Evolutionary conservation across 495 filamentous ascomycete genomes (phyloP).

Genomic region (Aspergillus sclerotioniger): DNA sequence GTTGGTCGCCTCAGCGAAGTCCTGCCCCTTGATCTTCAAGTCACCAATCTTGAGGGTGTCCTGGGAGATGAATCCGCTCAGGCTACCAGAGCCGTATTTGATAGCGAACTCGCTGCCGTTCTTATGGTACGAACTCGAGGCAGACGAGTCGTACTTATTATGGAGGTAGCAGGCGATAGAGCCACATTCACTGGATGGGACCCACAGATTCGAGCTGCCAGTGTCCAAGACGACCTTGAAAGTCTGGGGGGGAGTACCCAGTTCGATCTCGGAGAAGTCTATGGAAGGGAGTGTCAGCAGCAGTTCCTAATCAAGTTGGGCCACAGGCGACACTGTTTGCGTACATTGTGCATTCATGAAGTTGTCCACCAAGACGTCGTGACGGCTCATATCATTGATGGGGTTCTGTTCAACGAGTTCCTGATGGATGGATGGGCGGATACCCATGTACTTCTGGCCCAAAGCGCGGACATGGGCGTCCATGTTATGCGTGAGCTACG

Average conservation of each 20-base stretch:
- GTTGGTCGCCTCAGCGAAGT: conserved; percentile 91
- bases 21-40: conserved; percentile 77
- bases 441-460: conserved; percentile 82
- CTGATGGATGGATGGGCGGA: conserved; percentile 64
- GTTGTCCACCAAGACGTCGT: conserved; percentile 89
- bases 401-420: conserved; percentile 76
- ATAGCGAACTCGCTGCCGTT: conserved; percentile 94
- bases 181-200: conserved; percentile 83
- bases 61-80: conserved; percentile 91
- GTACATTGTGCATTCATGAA: conserved; percentile 99
- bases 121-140: conserved; percentile 88
- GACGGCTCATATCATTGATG: conserved; percentile 63
- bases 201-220: conserved; percentile 99
- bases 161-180: conserved; percentile 99
- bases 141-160: conserved; percentile 88
- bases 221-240: conserved; percentile 99
- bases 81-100: conserved; percentile 89
- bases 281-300: conserved; percentile 23
- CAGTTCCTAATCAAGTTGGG: background rate
- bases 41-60: conserved; percentile 87
- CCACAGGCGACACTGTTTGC: conserved; percentile 26
- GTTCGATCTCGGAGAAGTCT: conserved; percentile 96
- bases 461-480: conserved; percentile 75
- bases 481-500: conserved; percentile 72
- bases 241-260: conserved; percentile 86